A percentile compares a stretch with the other conserved stretches of the same genome.
Conservation (phyloP, 805 yeast genomes). For the Sugiyamaella americana region DNA sequence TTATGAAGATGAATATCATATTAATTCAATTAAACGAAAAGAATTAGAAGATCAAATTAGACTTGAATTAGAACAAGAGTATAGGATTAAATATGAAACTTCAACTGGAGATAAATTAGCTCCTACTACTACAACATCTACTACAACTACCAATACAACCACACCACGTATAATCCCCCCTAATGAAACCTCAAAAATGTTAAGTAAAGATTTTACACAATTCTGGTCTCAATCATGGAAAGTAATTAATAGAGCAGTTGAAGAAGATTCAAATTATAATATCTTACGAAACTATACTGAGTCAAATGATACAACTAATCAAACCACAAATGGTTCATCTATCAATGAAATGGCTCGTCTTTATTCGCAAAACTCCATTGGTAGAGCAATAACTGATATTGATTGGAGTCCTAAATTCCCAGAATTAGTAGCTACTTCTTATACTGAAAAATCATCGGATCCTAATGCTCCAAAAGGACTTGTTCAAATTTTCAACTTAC, state of each 20-base stretch:
- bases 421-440: slow-evolving; percentile 34
- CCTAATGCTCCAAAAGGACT: slow-evolving; percentile 27
- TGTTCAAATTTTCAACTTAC: slow-evolving; percentile 35
- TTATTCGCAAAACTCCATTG: slow-evolving; percentile 16
- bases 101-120: no score
- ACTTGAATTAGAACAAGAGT: background rate
- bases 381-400: slow-evolving; percentile 30
- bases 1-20: background rate
- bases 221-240: slow-evolving; percentile 29
- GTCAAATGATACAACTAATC: background rate
- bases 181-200: background rate
- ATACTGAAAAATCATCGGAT: slow-evolving; percentile 22
- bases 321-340: slow-evolving; percentile 5
- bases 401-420: slow-evolving; percentile 34
- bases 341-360: slow-evolving; percentile 19
- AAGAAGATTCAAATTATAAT: slow-evolving; percentile 25
- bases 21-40: background rate
- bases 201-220: slow-evolving; percentile 5
- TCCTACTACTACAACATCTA: background rate
- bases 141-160: background rate
- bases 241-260: slow-evolving; percentile 29
- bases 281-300: slow-evolving; percentile 27
- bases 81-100: background rate
- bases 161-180: background rate
- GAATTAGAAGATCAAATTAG: slow-evolving; percentile 7